A percentile compares a stretch with the other conserved stretches of the same genome.
Conservation (phyloP, 2,329 filamentous ascomycete genomes). For the Fusarium subglutinans region DNA sequence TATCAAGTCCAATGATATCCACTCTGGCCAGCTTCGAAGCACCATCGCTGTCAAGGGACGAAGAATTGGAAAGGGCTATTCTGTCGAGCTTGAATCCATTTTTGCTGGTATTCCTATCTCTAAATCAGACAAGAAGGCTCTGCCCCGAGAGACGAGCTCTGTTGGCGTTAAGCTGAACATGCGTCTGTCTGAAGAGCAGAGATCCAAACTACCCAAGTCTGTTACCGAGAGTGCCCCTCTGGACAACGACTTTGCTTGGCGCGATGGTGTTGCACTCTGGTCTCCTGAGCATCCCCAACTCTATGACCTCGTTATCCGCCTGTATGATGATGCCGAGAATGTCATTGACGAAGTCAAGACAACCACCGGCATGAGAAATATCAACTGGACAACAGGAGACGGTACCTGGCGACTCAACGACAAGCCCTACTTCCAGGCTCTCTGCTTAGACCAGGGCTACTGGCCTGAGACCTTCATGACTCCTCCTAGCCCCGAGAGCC, state of each 20-base stretch:
- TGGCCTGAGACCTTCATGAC: slow-evolving; percentile 70
- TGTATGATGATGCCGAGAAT: slow-evolving; percentile 54
- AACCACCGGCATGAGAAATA: slow-evolving; percentile 67
- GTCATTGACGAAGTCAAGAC: slow-evolving; percentile 67
- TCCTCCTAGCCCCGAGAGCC: slow-evolving; percentile 57
- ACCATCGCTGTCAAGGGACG: slow-evolving; percentile 60
- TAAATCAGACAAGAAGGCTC: slow-evolving; percentile 51
- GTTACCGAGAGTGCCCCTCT: slow-evolving; percentile 48
- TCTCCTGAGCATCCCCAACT: slow-evolving; percentile 66
- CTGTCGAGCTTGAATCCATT: slow-evolving; percentile 63
- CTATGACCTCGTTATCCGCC: slow-evolving; percentile 63
- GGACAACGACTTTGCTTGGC: slow-evolving; percentile 55
- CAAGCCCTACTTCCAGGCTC: slow-evolving; percentile 67
- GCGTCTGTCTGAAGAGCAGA: slow-evolving; percentile 55
- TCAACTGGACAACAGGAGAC: slow-evolving; percentile 67
- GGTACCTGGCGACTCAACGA: slow-evolving; percentile 68
- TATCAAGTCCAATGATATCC: slow-evolving; percentile 63
- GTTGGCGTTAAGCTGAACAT: slow-evolving; percentile 59
- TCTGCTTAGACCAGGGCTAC: slow-evolving; percentile 70
- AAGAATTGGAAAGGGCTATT: slow-evolving; percentile 55
- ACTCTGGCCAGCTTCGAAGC: slow-evolving; percentile 60
- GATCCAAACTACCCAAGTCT: slow-evolving; percentile 50
- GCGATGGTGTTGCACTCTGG: slow-evolving; percentile 68
- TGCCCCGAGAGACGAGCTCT: slow-evolving; percentile 61
- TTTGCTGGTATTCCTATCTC: slow-evolving; percentile 60